Base-by-base conservation (phyloP, 495 filamentous ascomycete species). In the Trichoderma gamsii region DNA sequence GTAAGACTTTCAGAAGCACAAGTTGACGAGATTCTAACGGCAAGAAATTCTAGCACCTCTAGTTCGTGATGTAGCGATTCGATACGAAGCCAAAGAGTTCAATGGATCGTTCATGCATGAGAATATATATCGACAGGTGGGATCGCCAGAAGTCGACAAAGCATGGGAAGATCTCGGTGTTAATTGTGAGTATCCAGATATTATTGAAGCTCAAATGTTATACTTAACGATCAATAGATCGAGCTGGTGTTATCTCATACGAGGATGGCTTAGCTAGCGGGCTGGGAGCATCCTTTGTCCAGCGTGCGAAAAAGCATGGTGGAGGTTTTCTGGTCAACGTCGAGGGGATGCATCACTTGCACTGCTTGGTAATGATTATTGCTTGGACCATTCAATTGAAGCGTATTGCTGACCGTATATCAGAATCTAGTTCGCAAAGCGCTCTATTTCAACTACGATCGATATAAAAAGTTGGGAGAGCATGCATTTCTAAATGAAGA, bases 331-430 rank as follows among this genome's bases (percentile, higher is more conserved):
- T 82, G 2, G 85, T 82, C 0, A 84, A 85, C 65, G 76, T 87
- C 11, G 85, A 86, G 72, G 84, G 84, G 0, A 70, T 87, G 15
- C 85, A 87, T 68, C 85, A 87, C 69, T 72, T 87, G 3, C 84
- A 86, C 68, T 88, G 86, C 64, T 70, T 87, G 70, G 81, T 83
- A 69, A 12, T 41, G 44, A 8, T 4, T 11, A 11, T 25, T 1
- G 16, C 38, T 5, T 38, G 7, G 8, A 38, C 35, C 8, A 9
- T 38, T 7, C 35, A 38, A 0, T 38, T 38, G 35, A 38, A 38
- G 7, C 25, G 11, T 7, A 12, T 61, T 15, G n/a, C 27, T 61
- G 2, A 25, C 18, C 61, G 9, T 61, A 7, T 29, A 3, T 15
- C 44, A 73, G 79, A 85, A 88, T 63, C 79, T 87, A 41, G 75